A percentile compares a stretch with the other conserved stretches of the same genome.
Evolutionary conservation across 2,329 filamentous ascomycete genomes (phyloP).

Genomic region (Claviceps pazoutovae): DNA sequence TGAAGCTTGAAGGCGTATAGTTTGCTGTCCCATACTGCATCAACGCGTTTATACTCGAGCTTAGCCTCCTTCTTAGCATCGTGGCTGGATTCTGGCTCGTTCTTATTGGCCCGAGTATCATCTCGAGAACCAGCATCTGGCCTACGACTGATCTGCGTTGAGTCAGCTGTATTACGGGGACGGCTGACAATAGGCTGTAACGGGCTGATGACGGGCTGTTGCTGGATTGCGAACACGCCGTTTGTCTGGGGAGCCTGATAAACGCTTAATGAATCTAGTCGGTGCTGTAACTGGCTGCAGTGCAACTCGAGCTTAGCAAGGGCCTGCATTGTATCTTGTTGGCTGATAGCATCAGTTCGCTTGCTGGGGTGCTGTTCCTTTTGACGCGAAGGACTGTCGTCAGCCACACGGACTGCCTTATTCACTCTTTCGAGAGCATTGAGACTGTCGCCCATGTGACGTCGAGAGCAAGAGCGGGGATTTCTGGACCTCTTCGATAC

Average conservation of each 20-base stretch:
- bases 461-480: not conserved
- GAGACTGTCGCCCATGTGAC: not conserved
- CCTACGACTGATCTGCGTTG: not conserved
- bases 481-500: not conserved
- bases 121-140: not conserved
- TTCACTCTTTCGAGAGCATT: no score
- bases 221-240: not conserved
- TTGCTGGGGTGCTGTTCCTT: not conserved
- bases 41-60: conserved; percentile 35
- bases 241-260: not conserved
- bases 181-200: not conserved
- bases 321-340: conserved; percentile 1
- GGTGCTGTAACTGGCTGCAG: conserved; percentile 1
- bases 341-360: not conserved
- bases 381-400: not conserved
- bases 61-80: conserved; percentile 11
- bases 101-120: no score
- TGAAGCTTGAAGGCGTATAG: conserved; percentile 40
- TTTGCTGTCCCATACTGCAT: conserved; percentile 38
- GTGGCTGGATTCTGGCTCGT: not conserved
- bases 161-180: not conserved
- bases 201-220: not conserved
- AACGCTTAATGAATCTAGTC: not conserved
- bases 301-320: conserved; percentile 4
- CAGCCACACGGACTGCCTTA: not conserved